These are phyloP conservation scores for Creolimax fragrantissima DNA, from an alignment of 78 protist species.

Conservation along the genomic window DNA sequence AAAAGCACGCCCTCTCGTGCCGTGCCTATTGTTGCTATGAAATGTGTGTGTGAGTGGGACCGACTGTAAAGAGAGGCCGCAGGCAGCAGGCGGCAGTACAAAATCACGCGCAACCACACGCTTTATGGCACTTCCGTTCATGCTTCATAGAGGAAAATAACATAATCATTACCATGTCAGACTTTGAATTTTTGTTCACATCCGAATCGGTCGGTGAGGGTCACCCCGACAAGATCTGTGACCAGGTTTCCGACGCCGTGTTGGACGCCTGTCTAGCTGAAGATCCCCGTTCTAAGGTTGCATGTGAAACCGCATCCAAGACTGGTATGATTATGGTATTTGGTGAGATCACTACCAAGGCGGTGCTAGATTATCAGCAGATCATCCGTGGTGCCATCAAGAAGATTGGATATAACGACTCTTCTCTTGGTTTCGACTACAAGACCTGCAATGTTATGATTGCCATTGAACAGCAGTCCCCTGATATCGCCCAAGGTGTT, in stretches of 20 bases:
- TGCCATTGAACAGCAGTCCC: slow-evolving; percentile 96
- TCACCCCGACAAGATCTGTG: slow-evolving; percentile 97
- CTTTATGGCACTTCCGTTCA: too few species aligned
- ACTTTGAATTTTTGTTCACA: slow-evolving; percentile 75
- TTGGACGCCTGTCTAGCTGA: slow-evolving; percentile 97
- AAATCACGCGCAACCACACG: too few species aligned
- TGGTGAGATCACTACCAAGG: slow-evolving; percentile 98
- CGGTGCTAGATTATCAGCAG: slow-evolving; percentile 91
- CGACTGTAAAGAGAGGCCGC: too few species aligned
- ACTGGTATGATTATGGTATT: slow-evolving; percentile 95
- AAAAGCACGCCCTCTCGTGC: too few species aligned
- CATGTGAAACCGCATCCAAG: slow-evolving; percentile 94
- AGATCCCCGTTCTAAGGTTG: slow-evolving; percentile 94
- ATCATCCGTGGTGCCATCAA: slow-evolving; percentile 89
- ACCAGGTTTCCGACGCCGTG: slow-evolving; percentile 97
- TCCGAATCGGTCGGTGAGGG: slow-evolving; percentile 98
- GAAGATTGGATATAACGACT: slow-evolving; percentile 92
- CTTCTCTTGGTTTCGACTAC: slow-evolving; percentile 86
- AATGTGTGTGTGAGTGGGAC: too few species aligned
- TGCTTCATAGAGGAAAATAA: too few species aligned
- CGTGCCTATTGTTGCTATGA: too few species aligned
- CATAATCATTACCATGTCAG: slow-evolving; percentile 16
- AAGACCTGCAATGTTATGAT: slow-evolving; percentile 92
- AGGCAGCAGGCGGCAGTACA: too few species aligned
- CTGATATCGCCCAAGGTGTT: slow-evolving; percentile 97